Evolutionary conservation across 129 eudicot species (phyloP), one percentile per base, ranked within the genome.

Genomic region (Tagetes erecta): DNA sequence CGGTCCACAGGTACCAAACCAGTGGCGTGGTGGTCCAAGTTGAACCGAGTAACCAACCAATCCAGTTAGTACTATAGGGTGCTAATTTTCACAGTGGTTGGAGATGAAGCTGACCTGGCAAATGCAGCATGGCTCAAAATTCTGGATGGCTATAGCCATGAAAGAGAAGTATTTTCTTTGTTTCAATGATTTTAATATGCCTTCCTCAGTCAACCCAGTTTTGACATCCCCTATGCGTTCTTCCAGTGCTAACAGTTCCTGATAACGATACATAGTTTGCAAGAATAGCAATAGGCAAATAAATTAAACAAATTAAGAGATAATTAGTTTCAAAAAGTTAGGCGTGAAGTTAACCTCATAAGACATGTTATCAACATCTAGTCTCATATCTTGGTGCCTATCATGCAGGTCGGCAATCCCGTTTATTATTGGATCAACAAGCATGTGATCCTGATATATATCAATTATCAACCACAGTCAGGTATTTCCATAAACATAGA

Each of bases 331-430:
- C 6, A 13, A 5, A 45, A 51, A 49, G 41, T 8, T 33, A 76
- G 59, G 50, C 30, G 8, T 1, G 27, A 30, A 2, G 39, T 30
- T 78, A 81, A 91, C 97, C 95, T 91, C 97, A 66, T 91, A 91
- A 9, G 97, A 91, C 97, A 88, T 91, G 77, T 86, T 86, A 76
- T 91, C 95, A 36, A 91, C 97, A 83, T 91, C 97, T 47, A 91
- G 95, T 82, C 97, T 86, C 97, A 91, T 80, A 68, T 88, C 95
- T 44, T 90, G 83, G 78, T 91, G 97, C 76, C 97, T 83, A 64
- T 91, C 97, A 66, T 86, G 90, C 87, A 91, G 50, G 80, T 84
- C 90, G 37, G 90, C 87, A 81, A 81, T 74, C 57, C 88, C 92
- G 40, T 73, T 83, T 64, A 86, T 79, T 67, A 82, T 77, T 72